Conservation (phyloP, 495 filamentous ascomycete genomes). For the Margaritispora aquatica region DNA sequence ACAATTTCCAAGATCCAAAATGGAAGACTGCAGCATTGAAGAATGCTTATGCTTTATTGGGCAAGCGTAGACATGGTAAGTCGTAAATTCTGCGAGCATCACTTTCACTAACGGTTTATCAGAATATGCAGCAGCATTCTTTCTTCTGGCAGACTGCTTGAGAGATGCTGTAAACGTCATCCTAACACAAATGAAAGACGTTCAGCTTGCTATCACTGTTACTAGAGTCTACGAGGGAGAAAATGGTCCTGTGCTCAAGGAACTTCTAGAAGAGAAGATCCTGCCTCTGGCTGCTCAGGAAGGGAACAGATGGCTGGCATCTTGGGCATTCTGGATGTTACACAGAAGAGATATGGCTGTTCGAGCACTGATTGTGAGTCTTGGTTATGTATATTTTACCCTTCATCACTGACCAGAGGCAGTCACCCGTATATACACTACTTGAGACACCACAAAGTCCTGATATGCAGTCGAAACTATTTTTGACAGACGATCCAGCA, state of each 20-base stretch:
- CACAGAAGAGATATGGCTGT: constrained; percentile 78
- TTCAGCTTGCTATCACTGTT: constrained; percentile 88
- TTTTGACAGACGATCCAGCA: constrained; percentile 84
- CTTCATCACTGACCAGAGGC: constrained; percentile 1
- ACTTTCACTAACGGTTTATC: constrained; percentile 1
- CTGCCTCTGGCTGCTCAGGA: constrained; percentile 70
- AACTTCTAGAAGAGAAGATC: constrained; percentile 73
- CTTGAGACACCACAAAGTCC: constrained; percentile 53
- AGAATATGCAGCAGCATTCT: constrained; percentile 96
- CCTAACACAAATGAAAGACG: constrained; percentile 74
- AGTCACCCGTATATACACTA: constrained; percentile 74
- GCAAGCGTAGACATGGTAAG: constrained; percentile 80
- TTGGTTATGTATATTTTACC: not conserved
- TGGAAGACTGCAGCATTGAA: constrained; percentile 92
- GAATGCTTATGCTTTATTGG: constrained; percentile 95
- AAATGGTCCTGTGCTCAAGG: constrained; percentile 63
- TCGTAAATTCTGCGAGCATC: not conserved
- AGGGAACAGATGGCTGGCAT: constrained; percentile 89
- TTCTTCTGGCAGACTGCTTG: constrained; percentile 81
- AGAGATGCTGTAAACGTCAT: constrained; percentile 82
- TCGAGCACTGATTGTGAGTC: constrained; percentile 62
- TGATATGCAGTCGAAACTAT: constrained; percentile 64
- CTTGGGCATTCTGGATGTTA: constrained; percentile 96
- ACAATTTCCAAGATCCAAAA: constrained; percentile 78
- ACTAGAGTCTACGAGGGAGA: constrained; percentile 87